Evolutionary conservation across 225 moss, liverwort and hornwort species (phyloP).

Genomic region (Pleurozium schreberi): DNA sequence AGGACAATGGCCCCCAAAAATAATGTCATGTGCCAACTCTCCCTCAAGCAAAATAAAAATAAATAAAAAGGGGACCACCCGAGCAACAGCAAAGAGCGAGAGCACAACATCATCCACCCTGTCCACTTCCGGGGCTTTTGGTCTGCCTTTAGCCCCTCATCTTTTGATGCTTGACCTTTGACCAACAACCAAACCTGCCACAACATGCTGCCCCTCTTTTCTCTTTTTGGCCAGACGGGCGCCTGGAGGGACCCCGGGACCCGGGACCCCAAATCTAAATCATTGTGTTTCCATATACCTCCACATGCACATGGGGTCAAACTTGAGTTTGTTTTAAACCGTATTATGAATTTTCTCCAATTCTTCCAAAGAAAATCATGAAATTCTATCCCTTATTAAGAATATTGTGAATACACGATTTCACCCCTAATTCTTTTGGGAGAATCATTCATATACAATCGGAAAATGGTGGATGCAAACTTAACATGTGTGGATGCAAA

Average conservation of each 20-base stretch:
- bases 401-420: no score
- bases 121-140: no score
- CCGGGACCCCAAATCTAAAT: background rate
- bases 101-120: no score
- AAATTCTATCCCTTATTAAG: background rate
- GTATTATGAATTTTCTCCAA: background rate
- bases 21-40: no score
- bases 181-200: constrained; percentile 2
- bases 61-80: no score
- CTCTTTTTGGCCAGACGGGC: no score
- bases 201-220: background rate
- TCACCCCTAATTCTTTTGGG: background rate
- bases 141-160: constrained; percentile 14
- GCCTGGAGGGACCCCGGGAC: no score
- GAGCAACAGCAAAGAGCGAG: no score
- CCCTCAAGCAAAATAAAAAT: no score
- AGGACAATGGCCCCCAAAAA: no score
- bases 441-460: background rate
- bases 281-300: background rate
- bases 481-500: no score
- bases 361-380: background rate
- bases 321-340: no score
- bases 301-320: background rate
- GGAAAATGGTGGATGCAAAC: background rate
- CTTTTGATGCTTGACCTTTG: background rate